phyloP scores from a whole-genome alignment of 1,284 basidiomycete species.

The Chalciporus sp. region DNA sequence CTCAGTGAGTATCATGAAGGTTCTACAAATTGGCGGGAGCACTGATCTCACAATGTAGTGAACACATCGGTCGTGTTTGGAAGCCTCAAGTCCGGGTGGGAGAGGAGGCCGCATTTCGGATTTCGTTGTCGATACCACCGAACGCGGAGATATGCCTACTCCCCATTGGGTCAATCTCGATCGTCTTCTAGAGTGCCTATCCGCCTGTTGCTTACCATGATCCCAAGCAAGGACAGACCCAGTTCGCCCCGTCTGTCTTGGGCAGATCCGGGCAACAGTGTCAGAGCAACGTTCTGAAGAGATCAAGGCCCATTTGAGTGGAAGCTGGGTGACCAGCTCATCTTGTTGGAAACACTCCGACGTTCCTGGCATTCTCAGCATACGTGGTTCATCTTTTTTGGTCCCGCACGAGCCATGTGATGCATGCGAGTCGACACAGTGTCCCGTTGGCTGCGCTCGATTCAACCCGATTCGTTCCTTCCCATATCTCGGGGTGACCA shows the following conservation, averaged over 20 bases:
- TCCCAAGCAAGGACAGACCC: conserved; percentile 8
- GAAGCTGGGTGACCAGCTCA: conserved; percentile 50
- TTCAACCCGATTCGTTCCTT: conserved; percentile 53
- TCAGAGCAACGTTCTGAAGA: conserved; percentile 26
- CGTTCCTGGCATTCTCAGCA: conserved; percentile 51
- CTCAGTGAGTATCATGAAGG: conserved; percentile 54
- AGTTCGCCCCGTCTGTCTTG: conserved; percentile 24
- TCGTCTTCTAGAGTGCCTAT: conserved; percentile 54
- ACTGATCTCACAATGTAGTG: conserved; percentile 46
- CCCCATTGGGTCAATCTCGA: conserved; percentile 57
- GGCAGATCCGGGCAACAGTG: conserved; percentile 17
- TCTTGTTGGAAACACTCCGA: conserved; percentile 62
- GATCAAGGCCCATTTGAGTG: conserved; percentile 52
- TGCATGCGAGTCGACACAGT: conserved; percentile 35
- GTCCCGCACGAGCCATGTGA: conserved; percentile 51
- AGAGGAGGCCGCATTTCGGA: conserved; percentile 71
- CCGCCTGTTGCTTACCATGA: conserved; percentile 51
- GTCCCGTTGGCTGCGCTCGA: conserved; percentile 58
- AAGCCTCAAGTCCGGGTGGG: conserved; percentile 58
- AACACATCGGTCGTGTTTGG: conserved; percentile 73
- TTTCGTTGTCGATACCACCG: conserved; percentile 56
- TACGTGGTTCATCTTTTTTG: conserved; percentile 24
- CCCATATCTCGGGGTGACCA: conserved; percentile 51
- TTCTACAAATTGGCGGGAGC: background rate
- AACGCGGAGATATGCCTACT: conserved; percentile 51